Evolutionary conservation across 805 yeast genomes (phyloP).

Genomic region (Lipomyces starkeyi): DNA sequence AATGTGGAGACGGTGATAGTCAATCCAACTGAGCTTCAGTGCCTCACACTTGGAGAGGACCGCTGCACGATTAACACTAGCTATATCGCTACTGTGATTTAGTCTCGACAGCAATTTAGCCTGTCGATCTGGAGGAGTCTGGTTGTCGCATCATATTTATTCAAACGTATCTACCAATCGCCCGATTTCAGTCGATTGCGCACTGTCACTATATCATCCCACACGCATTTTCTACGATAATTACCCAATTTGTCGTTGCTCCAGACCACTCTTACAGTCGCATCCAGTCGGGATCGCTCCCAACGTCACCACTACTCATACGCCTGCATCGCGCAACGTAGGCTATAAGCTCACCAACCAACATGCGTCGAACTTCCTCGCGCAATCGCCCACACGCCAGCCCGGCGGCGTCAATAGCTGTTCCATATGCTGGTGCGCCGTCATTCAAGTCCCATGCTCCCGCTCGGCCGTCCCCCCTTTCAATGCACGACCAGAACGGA

Average conservation of each 20-base stretch:
- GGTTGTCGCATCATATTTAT: neutral
- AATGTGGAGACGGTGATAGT: neutral
- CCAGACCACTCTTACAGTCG: neutral
- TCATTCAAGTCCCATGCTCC: slow-evolving; percentile 36
- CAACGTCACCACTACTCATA: too few relatives aligned
- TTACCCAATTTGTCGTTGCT: neutral
- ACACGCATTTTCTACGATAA: too few relatives aligned
- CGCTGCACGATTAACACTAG: too few relatives aligned
- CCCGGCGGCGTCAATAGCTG: slow-evolving; percentile 15
- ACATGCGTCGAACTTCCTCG: slow-evolving; percentile 13
- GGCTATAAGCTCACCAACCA: neutral
- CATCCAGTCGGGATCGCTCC: neutral
- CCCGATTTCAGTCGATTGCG: neutral
- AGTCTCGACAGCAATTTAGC: neutral
- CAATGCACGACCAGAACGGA: slow-evolving; percentile 36
- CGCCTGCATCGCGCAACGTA: neutral
- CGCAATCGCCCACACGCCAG: slow-evolving; percentile 10
- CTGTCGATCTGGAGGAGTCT: neutral
- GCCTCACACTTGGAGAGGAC: neutral
- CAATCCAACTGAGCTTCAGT: neutral
- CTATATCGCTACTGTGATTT: too few relatives aligned
- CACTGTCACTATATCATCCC: neutral
- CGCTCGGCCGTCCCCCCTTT: slow-evolving; percentile 38
- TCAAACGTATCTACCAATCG: neutral
- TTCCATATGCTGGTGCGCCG: slow-evolving; percentile 21